Base-by-base conservation (phyloP, 176 grass and related monocot genomes). In the Musa beccarii region DNA sequence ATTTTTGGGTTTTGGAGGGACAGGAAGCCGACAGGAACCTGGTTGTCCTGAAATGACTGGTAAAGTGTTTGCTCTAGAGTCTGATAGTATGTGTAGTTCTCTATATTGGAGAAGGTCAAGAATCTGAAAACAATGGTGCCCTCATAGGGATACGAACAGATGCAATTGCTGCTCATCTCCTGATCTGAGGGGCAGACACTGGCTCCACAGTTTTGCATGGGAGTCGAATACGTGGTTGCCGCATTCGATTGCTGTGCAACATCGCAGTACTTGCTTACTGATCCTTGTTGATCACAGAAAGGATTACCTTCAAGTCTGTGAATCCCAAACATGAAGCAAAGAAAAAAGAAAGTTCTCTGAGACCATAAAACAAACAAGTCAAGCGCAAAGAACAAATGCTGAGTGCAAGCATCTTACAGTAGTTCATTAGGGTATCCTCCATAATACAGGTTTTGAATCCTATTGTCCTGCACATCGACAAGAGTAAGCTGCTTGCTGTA, bases 121-220 rank as follows among this genome's bases (percentile, higher is more conserved):
- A 88, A 86, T 87, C 84, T 81, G 65, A 98, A 98, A 28, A 86
- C 15, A 0, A 98, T 63, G 17, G n/a, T 74, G 54, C 86, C 94
- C 1, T 67, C 57, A 21, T 86, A 98, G 23, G 94, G 94, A 84
- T 93, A 54, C 66, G 57, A 11, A 71, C 94, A 98, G 2, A 34
- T 20, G 25, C 72, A 74, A 14, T 2, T 28, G 1, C 53, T 53
- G 15, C 72, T 74, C 14, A 56, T 11, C 28, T 57, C 24, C 53
- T 57, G 72, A 74, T 74, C 72, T 10, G 72, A 74, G 34, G 53
- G 11, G 54, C 72, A 74, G 5, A 14, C 10, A 3, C 0, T 28
- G 21, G 10, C 26, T 2, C 12, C 13, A 55, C 72, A 74, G 57
- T 74, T 29, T 21, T 49, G 34, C 14, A 11, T 16, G 1, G 72